Evolutionary conservation across 352 stramenopile genomes (phyloP), one percentile per base, ranked within the genome.

Genomic region (Globisporangium middletonii): DNA sequence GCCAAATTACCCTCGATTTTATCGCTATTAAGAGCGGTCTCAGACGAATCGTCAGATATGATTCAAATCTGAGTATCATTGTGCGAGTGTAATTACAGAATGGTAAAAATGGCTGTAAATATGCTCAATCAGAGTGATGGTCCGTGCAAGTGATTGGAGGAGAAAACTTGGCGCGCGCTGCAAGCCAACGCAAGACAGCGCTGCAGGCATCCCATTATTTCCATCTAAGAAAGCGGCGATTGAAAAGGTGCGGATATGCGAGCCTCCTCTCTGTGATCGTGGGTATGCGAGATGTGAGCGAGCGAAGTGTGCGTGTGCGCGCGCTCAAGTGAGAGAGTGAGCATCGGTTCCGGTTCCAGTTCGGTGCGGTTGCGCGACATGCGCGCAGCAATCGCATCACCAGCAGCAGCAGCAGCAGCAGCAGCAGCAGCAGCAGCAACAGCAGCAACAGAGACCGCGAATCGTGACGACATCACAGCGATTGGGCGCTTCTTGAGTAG

Each of bases 171-270:
- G 55, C 55, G 63, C 58, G 47, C 50, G 18, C 19, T 38, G 52
- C 27, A 35, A 54, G 49, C n/a, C 5, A 48, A 27, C 43, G 43
- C 43, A 19, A 48, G 43, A 28, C 43, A 33, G 50, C 53, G 48
- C 41, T 18, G 27, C 53, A 54, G 62, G 68, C 71, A 85, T 77
- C 80, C 80, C 77, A 88, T 88, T 88, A 88, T 90, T 90, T 88
- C 80, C 77, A 88, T 82, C 78, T 66, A 89, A 79, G 70, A 86
- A 87, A 75, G 18, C 76, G 69, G 71, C 76, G 78, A 83, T 82
- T 66, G 52, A 62, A 69, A 69, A 60, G 75, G 75, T 84, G 69
- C 59, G 63, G 26, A 59, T 27, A 53, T 38, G 53, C 37, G 33
- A 43, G 43, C 37, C 15, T 45, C 37, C 15, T 45, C 41, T 37